A percentile compares a stretch with the other conserved stretches of the same genome.
These are phyloP conservation scores for Drosera spatulata DNA, from an alignment of 179 eudicot species.

Conservation along the genomic window DNA sequence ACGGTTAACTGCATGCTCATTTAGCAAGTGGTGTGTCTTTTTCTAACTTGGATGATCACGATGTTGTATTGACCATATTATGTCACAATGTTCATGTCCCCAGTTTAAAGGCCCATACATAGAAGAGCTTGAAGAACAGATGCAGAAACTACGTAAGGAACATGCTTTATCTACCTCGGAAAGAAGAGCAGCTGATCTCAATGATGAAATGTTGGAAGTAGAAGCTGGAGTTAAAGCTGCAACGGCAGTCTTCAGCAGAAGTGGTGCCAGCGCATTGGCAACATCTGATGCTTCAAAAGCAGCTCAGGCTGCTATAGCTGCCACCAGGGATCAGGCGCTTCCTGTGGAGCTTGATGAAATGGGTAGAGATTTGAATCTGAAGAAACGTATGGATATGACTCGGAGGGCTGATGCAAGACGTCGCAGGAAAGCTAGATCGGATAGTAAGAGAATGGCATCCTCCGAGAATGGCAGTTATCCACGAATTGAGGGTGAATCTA, in stretches of 20 bases:
- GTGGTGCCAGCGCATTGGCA: conserved; percentile 32
- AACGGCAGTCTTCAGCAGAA: conserved; percentile 42
- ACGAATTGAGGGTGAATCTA: conserved; percentile 87
- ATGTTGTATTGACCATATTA: neutral
- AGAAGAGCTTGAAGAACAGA: conserved; percentile 90
- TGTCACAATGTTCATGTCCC: conserved; percentile 1
- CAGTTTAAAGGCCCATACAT: conserved; percentile 94
- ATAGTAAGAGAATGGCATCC: conserved; percentile 44
- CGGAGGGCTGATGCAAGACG: conserved; percentile 72
- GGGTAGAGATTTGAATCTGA: conserved; percentile 72
- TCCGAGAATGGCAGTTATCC: conserved; percentile 31
- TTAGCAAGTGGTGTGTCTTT: too few relatives aligned
- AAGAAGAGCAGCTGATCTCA: conserved; percentile 77
- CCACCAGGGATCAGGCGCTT: conserved; percentile 38
- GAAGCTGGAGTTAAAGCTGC: conserved; percentile 89
- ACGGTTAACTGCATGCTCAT: too few relatives aligned
- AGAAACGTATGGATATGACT: conserved; percentile 62
- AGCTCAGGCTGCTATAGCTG: conserved; percentile 58
- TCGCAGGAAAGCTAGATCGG: conserved; percentile 50
- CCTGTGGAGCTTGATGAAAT: conserved; percentile 73
- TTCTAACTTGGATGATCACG: too few relatives aligned
- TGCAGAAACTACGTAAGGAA: conserved; percentile 83
- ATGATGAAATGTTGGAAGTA: conserved; percentile 72
- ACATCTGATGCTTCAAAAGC: conserved; percentile 58
- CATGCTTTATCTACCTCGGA: conserved; percentile 59